Percentiles rank a stretch among this genome's conserved stretches.
phyloP scores from a whole-genome alignment of 75 land plant species.

The Selaginella moellendorffii region DNA sequence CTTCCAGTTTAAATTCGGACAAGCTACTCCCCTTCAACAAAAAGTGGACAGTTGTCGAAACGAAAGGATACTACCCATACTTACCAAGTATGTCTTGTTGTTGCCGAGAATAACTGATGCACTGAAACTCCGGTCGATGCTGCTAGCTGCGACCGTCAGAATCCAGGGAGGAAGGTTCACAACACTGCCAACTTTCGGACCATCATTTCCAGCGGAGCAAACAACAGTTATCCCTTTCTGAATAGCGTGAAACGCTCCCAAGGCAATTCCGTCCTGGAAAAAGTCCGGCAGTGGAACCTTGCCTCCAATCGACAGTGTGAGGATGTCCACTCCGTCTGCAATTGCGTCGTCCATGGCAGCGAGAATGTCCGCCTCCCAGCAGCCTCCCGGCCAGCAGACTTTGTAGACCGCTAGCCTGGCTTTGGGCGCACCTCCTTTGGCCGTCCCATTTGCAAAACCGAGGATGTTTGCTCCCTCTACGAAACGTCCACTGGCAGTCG shows the following conservation, averaged over 20 bases:
- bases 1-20: constrained; percentile 5
- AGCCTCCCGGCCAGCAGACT: constrained; percentile 10
- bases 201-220: constrained; percentile 6
- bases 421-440: constrained; percentile 1
- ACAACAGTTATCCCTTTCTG: background rate
- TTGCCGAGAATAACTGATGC: background rate
- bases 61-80: background rate
- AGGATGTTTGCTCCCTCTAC: constrained; percentile 12
- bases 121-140: background rate
- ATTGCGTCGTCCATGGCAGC: constrained; percentile 7
- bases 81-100: background rate
- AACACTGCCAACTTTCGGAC: constrained; percentile 4
- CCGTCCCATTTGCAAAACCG: constrained; percentile 9
- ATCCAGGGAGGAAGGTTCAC: constrained; percentile 5
- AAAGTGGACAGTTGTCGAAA: background rate
- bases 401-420: background rate
- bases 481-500: constrained; percentile 17
- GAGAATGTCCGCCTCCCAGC: background rate
- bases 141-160: constrained; percentile 4
- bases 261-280: constrained; percentile 5
- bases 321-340: constrained; percentile 7
- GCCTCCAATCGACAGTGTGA: constrained; percentile 3
- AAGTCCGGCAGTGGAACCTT: background rate
- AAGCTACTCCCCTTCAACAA: background rate
- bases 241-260: constrained; percentile 4